These are phyloP conservation scores for Paecilomyces niveus DNA, from an alignment of 2,329 filamentous ascomycete species.

Conservation along the genomic window DNA sequence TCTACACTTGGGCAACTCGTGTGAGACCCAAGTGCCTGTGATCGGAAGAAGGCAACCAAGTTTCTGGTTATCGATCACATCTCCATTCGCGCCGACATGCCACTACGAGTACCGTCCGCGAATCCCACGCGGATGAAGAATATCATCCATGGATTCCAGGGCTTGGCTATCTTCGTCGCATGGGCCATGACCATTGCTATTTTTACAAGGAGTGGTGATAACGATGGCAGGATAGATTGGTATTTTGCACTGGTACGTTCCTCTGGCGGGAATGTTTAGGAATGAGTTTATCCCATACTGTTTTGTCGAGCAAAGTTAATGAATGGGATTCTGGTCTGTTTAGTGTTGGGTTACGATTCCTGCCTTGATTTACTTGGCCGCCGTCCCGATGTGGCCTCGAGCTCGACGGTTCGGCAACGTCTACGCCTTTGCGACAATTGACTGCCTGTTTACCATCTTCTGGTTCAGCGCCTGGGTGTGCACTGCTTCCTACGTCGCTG, in stretches of 20 bases:
- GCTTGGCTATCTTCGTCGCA: slow-evolving; percentile 50
- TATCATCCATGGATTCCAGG: slow-evolving; percentile 47
- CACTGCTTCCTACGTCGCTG: slow-evolving; percentile 49
- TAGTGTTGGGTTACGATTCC: slow-evolving; percentile 56
- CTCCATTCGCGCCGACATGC: slow-evolving; percentile 6
- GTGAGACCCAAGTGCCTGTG: neutral
- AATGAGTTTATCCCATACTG: neutral
- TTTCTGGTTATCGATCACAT: neutral
- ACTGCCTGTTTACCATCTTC: slow-evolving; percentile 47
- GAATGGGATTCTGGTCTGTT: neutral
- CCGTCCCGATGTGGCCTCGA: slow-evolving; percentile 55
- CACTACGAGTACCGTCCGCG: slow-evolving; percentile 27
- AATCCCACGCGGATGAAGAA: slow-evolving; percentile 51
- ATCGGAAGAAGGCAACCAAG: neutral
- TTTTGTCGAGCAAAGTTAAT: neutral
- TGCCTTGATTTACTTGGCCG: slow-evolving; percentile 52
- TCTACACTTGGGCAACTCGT: neutral
- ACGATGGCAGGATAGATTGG: slow-evolving; percentile 49
- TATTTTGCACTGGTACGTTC: slow-evolving; percentile 51
- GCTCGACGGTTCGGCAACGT: slow-evolving; percentile 52
- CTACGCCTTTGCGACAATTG: slow-evolving; percentile 52
- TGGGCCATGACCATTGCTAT: slow-evolving; percentile 53
- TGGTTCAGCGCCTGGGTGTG: slow-evolving; percentile 55
- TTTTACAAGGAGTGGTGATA: slow-evolving; percentile 47
- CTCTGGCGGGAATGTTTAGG: neutral